Percentiles rank a stretch among this genome's conserved stretches.
Conservation (phyloP, 78 protist genomes). For the Dictyostelium intermedium region DNA sequence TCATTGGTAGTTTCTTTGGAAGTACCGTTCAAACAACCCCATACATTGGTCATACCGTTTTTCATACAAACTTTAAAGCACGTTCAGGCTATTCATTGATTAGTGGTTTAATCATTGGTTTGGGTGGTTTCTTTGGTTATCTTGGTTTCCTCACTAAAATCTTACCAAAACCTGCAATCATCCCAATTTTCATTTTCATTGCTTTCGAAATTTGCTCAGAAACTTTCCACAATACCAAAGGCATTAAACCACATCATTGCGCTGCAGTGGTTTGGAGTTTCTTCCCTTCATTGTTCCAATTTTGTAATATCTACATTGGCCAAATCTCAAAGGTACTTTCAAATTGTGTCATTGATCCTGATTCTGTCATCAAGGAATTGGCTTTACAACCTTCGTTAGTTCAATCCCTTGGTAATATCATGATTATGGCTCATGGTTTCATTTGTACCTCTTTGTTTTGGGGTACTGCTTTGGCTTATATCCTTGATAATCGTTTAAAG, state of each 20-base stretch:
- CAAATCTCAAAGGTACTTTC: slow-evolving; percentile 34
- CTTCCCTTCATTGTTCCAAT: slow-evolving; percentile 75
- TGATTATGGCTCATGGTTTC: slow-evolving; percentile 53
- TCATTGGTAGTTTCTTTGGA: slow-evolving; percentile 69
- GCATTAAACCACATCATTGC: slow-evolving; percentile 47
- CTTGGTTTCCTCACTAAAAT: slow-evolving; percentile 15
- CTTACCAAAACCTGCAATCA: slow-evolving; percentile 72
- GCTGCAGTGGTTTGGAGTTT: slow-evolving; percentile 67
- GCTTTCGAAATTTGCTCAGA: slow-evolving; percentile 64
- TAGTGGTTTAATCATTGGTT: slow-evolving; percentile 57
- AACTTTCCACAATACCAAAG: slow-evolving; percentile 23
- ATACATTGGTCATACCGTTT: slow-evolving; percentile 66
- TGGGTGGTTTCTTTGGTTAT: slow-evolving; percentile 69
- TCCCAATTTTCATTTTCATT: slow-evolving; percentile 66
- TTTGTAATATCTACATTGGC: slow-evolving; percentile 37
- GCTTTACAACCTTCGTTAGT: not conserved
- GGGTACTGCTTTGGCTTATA: slow-evolving; percentile 56
- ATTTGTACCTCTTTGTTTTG: slow-evolving; percentile 56
- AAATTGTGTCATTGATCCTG: not conserved
- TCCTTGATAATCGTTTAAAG: slow-evolving; percentile 16
- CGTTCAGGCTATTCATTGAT: slow-evolving; percentile 59
- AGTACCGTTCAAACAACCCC: slow-evolving; percentile 53
- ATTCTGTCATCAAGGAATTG: not conserved
- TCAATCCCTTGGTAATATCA: not conserved
- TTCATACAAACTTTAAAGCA: slow-evolving; percentile 63